Conservation (phyloP, 139 green algal genomes). For the Parachlorella kessleri region DNA sequence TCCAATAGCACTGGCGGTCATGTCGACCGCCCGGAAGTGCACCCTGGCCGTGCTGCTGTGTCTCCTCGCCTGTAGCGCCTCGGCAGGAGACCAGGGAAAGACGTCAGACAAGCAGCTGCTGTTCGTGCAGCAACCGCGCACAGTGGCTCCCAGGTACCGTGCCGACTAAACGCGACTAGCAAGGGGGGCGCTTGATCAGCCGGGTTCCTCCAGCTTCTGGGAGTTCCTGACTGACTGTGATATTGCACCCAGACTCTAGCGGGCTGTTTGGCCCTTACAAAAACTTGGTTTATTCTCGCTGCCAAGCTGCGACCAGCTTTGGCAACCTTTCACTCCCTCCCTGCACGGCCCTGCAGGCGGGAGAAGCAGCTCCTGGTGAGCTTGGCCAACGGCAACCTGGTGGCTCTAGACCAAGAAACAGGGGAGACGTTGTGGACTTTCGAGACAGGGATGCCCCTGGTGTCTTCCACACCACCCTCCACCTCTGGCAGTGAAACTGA, state of each 20-base stretch:
- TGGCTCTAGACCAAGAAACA: slow-evolving; percentile 66
- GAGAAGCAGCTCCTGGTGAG: slow-evolving; percentile 67
- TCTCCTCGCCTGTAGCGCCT: too few relatives aligned
- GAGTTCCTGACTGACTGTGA: too few relatives aligned
- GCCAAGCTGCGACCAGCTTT: too few relatives aligned
- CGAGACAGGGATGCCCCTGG: slow-evolving; percentile 76
- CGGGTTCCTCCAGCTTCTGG: too few relatives aligned
- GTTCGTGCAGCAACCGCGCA: neutral
- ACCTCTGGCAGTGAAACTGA: neutral
- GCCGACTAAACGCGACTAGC: too few relatives aligned
- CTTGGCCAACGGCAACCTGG: slow-evolving; percentile 81
- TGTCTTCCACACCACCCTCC: slow-evolving; percentile 44
- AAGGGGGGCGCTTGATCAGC: too few relatives aligned
- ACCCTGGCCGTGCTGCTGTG: neutral
- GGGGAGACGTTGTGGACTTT: slow-evolving; percentile 79
- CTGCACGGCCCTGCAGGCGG: neutral
- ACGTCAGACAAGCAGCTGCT: neutral
- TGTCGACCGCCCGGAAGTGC: too few relatives aligned
- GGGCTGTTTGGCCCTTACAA: too few relatives aligned
- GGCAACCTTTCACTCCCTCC: neutral
- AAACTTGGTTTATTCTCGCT: too few relatives aligned
- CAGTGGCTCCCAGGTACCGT: neutral
- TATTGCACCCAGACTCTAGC: too few relatives aligned
- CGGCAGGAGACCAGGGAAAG: neutral
- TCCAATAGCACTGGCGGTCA: too few relatives aligned